Evolutionary conservation across 1,139 yeast genomes (phyloP).

Genomic region (Candida mesenterica): DNA sequence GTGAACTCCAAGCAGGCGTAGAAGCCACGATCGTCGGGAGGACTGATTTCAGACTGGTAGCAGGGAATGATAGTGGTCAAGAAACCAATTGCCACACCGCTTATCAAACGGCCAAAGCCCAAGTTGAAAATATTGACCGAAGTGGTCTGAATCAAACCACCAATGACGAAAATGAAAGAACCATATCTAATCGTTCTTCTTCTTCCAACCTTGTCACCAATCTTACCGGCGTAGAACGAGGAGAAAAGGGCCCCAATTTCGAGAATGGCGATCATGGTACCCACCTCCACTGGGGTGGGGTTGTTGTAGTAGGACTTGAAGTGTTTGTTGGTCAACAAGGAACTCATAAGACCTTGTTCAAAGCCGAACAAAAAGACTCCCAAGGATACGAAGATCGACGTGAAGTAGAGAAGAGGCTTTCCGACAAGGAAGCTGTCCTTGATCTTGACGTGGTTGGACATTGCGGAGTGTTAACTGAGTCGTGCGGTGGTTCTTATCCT

Average conservation of each 20-base stretch:
- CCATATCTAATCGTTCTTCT: conserved; percentile 80
- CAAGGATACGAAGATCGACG: conserved; percentile 56
- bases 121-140: conserved; percentile 49
- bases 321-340: conserved; percentile 62
- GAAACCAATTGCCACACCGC: conserved; percentile 88
- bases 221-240: conserved; percentile 70
- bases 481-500: too few species aligned
- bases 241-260: conserved; percentile 85
- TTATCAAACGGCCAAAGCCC: conserved; percentile 72
- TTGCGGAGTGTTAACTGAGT: too few species aligned
- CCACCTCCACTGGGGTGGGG: conserved; percentile 67
- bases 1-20: conserved; percentile 92
- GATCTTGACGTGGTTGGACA: neutral
- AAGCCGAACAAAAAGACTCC: conserved; percentile 63
- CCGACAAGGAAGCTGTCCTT: conserved; percentile 38
- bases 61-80: conserved; percentile 95
- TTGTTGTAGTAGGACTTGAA: conserved; percentile 72
- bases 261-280: conserved; percentile 80
- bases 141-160: conserved; percentile 73
- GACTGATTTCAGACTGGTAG: conserved; percentile 87
- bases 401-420: conserved; percentile 50
- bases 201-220: conserved; percentile 81
- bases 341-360: conserved; percentile 63
- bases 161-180: conserved; percentile 73
- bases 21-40: conserved; percentile 85